Conservation (phyloP, 148 eudicot species). For the Amaranthus cruentus region DNA sequence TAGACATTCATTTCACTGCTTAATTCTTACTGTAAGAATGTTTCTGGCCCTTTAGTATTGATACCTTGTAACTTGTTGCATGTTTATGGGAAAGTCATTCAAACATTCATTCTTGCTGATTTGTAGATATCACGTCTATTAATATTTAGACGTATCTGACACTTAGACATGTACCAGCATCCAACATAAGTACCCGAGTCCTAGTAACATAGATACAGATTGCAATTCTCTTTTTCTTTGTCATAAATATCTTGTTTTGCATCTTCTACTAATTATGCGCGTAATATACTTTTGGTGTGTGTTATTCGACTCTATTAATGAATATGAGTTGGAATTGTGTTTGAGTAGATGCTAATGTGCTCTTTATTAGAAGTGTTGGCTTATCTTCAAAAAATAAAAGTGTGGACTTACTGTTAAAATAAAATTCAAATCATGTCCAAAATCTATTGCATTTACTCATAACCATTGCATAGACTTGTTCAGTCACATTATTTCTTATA, state of each 20-base stretch:
- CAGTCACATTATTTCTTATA: slow-evolving; percentile 18
- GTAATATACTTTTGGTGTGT: no score
- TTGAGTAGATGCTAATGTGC: not conserved
- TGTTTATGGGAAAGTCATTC: not conserved
- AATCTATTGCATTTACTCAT: not conserved
- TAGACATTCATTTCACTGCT: not conserved
- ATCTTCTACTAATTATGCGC: no score
- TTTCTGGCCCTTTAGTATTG: not conserved
- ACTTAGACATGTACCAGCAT: no score
- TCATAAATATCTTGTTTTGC: no score
- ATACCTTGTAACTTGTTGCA: not conserved
- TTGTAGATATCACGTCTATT: not conserved
- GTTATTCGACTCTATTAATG: no score
- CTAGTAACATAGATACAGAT: no score
- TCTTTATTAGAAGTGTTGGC: not conserved
- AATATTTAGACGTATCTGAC: not conserved
- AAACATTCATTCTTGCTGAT: not conserved
- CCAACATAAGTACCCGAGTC: no score
- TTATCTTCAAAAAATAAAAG: no score
- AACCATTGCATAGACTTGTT: not conserved
- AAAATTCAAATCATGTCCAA: not conserved
- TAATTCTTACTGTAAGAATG: not conserved
- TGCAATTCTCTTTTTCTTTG: no score
- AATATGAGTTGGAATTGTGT: not conserved
- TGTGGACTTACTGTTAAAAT: no score